Percentiles rank a stretch among this genome's conserved stretches.
Evolutionary conservation across 148 eudicot genomes (phyloP).

Genomic region (Rhododendron williamsianum): DNA sequence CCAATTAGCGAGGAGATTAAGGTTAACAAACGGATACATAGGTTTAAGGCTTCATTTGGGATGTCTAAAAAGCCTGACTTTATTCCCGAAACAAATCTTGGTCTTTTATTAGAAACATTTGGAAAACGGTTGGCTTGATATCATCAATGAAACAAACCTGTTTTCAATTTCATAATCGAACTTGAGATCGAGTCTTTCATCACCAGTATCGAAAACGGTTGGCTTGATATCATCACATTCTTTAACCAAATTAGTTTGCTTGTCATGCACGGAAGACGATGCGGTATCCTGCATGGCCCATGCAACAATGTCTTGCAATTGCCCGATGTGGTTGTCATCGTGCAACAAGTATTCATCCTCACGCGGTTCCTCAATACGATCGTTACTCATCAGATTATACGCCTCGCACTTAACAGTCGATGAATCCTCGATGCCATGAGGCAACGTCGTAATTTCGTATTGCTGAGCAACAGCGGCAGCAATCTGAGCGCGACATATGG

Average conservation of each 20-base stretch:
- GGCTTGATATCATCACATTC: slow-evolving; percentile 12
- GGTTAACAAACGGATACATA: too few relatives aligned
- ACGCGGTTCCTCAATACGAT: not conserved
- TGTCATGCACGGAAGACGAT: slow-evolving; percentile 24
- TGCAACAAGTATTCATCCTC: slow-evolving; percentile 4
- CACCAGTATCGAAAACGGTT: not conserved
- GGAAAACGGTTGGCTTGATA: too few relatives aligned
- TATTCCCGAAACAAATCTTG: too few relatives aligned
- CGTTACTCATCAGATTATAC: not conserved
- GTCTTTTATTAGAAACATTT: not conserved
- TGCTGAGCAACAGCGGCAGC: slow-evolving; percentile 17
- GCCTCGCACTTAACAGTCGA: not conserved
- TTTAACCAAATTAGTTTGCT: not conserved
- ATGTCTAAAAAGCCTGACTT: not conserved
- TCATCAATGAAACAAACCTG: slow-evolving; percentile 24
- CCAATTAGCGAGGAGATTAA: not conserved
- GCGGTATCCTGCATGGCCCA: slow-evolving; percentile 34
- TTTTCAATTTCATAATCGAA: slow-evolving; percentile 26
- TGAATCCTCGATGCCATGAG: not conserved
- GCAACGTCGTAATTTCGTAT: not conserved
- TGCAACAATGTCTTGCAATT: slow-evolving; percentile 18
- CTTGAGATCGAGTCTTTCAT: slow-evolving; percentile 19
- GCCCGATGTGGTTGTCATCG: slow-evolving; percentile 16
- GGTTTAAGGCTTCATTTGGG: not conserved
- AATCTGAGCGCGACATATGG: slow-evolving; percentile 41